Evolutionary conservation across 148 eudicot species (phyloP).

Genomic region (Fagopyrum tataricum): DNA sequence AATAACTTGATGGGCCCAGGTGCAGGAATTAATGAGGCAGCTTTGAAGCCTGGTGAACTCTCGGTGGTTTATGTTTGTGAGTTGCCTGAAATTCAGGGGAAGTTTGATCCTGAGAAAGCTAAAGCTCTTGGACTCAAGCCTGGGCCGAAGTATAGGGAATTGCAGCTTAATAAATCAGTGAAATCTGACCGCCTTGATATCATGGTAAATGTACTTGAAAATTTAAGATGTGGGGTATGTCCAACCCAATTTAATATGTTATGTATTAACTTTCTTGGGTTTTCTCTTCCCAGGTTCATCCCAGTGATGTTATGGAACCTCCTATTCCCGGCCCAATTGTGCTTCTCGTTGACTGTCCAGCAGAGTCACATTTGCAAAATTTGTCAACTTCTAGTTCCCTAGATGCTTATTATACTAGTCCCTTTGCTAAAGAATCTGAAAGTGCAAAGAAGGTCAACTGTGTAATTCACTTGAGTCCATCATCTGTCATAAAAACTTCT

Average conservation of each 20-base stretch:
- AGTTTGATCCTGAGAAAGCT: slow-evolving; percentile 80
- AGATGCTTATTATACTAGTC: slow-evolving; percentile 36
- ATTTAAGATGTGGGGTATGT: background rate
- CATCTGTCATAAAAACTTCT: slow-evolving; percentile 35
- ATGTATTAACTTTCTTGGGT: background rate
- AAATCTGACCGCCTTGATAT: slow-evolving; percentile 56
- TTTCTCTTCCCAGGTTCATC: slow-evolving; percentile 61
- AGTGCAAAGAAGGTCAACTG: slow-evolving; percentile 54
- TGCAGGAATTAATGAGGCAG: slow-evolving; percentile 17
- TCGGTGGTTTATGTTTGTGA: slow-evolving; percentile 80
- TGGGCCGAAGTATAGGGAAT: slow-evolving; percentile 75
- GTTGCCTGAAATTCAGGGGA: slow-evolving; percentile 82
- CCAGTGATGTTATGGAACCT: slow-evolving; percentile 79
- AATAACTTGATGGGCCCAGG: slow-evolving; percentile 9
- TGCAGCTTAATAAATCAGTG: slow-evolving; percentile 67
- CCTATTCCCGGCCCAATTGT: slow-evolving; percentile 88
- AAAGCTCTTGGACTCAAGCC: slow-evolving; percentile 69
- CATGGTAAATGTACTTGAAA: slow-evolving; percentile 38
- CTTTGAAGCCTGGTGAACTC: slow-evolving; percentile 61
- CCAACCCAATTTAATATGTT: background rate
- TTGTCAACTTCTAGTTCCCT: slow-evolving; percentile 50
- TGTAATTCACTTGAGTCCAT: slow-evolving; percentile 76
- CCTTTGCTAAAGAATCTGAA: slow-evolving; percentile 30
- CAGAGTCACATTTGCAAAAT: slow-evolving; percentile 53
- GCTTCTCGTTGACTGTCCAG: slow-evolving; percentile 87